phyloP scores from a whole-genome alignment of 208 protist species.

The Leishmania turanica region DNA sequence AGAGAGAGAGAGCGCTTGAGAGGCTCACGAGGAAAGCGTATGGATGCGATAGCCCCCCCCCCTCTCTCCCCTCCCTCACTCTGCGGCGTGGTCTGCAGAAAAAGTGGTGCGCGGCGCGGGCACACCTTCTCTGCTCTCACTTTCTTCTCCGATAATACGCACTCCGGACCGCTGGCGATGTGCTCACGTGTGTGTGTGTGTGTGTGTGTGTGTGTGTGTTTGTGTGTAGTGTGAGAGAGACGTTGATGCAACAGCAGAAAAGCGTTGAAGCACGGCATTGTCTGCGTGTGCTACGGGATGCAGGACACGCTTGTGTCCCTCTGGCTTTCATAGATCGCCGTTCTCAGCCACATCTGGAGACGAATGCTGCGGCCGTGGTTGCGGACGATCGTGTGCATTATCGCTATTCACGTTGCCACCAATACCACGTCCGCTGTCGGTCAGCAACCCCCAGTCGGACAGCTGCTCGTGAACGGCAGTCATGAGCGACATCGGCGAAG shows the following conservation, averaged over 20 bases:
- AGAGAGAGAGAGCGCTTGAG: not conserved
- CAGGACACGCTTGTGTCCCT: not conserved
- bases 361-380: not conserved
- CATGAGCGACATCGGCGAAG: constrained; percentile 56
- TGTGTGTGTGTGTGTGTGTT: not conserved
- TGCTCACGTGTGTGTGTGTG: not conserved
- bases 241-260: not conserved
- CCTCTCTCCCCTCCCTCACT: not conserved
- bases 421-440: too few species aligned
- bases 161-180: not conserved
- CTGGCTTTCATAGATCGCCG: constrained; percentile 14
- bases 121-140: not conserved
- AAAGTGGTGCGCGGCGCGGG: not conserved
- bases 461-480: constrained; percentile 54
- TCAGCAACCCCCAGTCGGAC: constrained; percentile 27
- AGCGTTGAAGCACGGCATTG: not conserved
- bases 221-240: not conserved
- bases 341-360: constrained; percentile 4
- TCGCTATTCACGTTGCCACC: not conserved
- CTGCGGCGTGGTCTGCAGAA: not conserved
- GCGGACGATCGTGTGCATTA: not conserved
- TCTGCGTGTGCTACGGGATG: not conserved
- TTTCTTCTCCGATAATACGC: not conserved
- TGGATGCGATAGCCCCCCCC: not conserved
- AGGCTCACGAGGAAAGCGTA: not conserved